Evolutionary conservation across 2,329 filamentous ascomycete genomes (phyloP).

Genomic region (Colletotrichum sp.): DNA sequence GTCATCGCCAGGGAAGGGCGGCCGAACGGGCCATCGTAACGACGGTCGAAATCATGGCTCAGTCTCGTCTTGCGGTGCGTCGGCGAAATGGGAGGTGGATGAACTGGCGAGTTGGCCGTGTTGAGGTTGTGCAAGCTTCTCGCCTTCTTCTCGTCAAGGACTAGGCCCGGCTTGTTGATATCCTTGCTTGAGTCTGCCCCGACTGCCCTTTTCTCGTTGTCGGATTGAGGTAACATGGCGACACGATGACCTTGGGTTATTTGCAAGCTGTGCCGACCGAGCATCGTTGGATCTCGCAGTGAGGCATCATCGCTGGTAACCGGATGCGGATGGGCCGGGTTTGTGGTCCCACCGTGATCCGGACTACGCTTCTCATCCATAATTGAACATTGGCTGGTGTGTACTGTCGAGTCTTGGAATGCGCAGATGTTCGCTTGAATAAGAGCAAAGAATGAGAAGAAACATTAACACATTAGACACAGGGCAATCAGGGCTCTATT

Average conservation of each 20-base stretch:
- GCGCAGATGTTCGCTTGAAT: neutral
- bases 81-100: neutral
- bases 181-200: neutral
- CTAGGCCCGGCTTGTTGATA: neutral
- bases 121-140: neutral
- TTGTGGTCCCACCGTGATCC: neutral
- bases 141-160: neutral
- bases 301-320: neutral
- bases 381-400: neutral
- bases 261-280: constrained; percentile 15
- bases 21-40: constrained; percentile 20
- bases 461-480: neutral
- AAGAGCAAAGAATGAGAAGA: neutral
- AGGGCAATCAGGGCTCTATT: neutral
- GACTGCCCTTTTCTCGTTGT: neutral
- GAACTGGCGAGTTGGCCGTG: neutral
- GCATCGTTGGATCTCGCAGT: neutral
- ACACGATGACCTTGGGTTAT: neutral
- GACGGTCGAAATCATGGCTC: constrained; percentile 18
- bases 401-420: neutral
- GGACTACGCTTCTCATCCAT: constrained; percentile 1
- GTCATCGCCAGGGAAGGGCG: constrained; percentile 4
- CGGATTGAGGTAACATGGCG: neutral
- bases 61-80: neutral
- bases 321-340: neutral